Percentiles rank a stretch among this genome's conserved stretches.
Evolutionary conservation across 225 moss, liverwort and hornwort genomes (phyloP).

Genomic region (Sphagnum contortum): DNA sequence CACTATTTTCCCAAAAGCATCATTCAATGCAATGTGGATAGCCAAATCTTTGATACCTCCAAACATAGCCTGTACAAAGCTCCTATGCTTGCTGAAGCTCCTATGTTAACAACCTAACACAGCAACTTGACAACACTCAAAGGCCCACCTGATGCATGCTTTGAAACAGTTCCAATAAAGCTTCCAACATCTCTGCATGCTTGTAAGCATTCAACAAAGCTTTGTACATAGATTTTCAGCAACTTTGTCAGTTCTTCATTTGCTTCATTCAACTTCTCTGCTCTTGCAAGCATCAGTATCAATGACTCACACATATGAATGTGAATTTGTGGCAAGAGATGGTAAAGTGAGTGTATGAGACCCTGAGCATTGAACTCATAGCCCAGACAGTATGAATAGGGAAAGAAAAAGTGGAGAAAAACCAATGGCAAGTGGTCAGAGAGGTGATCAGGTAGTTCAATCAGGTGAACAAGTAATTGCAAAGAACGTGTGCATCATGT

Average conservation of each 20-base stretch:
- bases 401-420: too few relatives aligned
- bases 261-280: conserved; percentile 38
- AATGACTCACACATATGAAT: conserved; percentile 30
- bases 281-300: conserved; percentile 25
- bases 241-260: conserved; percentile 21
- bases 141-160: conserved; percentile 18
- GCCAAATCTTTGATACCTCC: conserved; percentile 14
- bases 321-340: conserved; percentile 14
- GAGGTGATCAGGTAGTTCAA: too few relatives aligned
- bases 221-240: conserved; percentile 11
- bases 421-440: too few relatives aligned
- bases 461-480: too few relatives aligned
- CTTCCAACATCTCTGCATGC: conserved; percentile 22
- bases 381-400: not conserved
- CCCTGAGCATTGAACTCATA: conserved; percentile 13
- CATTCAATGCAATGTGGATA: conserved; percentile 20
- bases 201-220: conserved; percentile 28
- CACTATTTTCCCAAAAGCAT: conserved; percentile 20
- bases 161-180: conserved; percentile 13
- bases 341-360: conserved; percentile 20
- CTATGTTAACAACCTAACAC: conserved; percentile 24
- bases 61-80: conserved; percentile 7
- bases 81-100: conserved; percentile 18
- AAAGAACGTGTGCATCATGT: conserved; percentile 46
- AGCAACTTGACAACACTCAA: conserved; percentile 22